Evolutionary conservation across 139 green algal species (phyloP).

Genomic region (Tetradesmus lagerheimii): DNA sequence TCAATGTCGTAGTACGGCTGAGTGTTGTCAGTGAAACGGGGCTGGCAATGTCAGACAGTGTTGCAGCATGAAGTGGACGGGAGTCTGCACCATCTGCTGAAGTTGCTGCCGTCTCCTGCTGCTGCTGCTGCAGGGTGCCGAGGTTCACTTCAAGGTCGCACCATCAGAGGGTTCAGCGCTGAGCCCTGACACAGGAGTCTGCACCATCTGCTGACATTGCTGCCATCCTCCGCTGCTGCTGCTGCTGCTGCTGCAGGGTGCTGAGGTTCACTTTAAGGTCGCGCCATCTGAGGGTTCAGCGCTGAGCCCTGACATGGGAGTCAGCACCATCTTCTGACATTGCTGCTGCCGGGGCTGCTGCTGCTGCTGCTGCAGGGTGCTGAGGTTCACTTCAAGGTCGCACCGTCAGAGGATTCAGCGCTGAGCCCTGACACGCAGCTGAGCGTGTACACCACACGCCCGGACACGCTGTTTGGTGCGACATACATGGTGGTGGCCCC

Average conservation of each 20-base stretch:
- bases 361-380: conserved; percentile 58
- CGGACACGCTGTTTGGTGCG: conserved; percentile 97
- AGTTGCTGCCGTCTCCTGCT: neutral
- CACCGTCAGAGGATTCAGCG: neutral
- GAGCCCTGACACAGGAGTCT: neutral
- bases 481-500: conserved; percentile 98
- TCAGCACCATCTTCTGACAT: too few species aligned
- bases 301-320: conserved; percentile 5
- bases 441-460: conserved; percentile 92
- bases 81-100: too few species aligned
- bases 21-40: too few species aligned
- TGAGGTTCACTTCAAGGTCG: conserved; percentile 66
- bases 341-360: neutral
- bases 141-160: conserved; percentile 64
- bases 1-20: too few species aligned
- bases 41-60: too few species aligned
- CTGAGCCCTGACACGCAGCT: conserved; percentile 51
- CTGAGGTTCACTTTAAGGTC: conserved; percentile 68
- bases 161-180: conserved; percentile 1
- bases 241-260: conserved; percentile 55
- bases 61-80: too few species aligned
- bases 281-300: neutral
- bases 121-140: conserved; percentile 60
- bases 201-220: neutral
- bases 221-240: neutral